These are phyloP conservation scores for Globisporangium perplexum DNA, from an alignment of 352 stramenopile species.

Conservation along the genomic window DNA sequence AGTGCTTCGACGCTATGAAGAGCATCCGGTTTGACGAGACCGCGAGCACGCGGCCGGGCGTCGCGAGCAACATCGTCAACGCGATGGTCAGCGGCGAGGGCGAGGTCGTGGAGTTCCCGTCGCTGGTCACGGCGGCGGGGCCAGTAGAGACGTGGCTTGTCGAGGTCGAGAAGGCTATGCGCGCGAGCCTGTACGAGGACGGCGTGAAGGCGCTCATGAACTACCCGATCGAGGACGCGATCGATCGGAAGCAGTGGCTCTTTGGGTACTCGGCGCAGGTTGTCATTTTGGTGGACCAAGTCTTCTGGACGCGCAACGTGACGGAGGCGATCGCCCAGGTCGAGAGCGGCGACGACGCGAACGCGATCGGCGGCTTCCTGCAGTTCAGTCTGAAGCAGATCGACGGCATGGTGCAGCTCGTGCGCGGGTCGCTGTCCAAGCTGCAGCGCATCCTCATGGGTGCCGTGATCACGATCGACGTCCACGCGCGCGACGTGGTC, in stretches of 20 bases:
- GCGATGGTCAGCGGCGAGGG: conserved; percentile 85
- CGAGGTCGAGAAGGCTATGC: conserved; percentile 87
- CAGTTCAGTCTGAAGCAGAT: conserved; percentile 90
- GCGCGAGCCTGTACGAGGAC: conserved; percentile 81
- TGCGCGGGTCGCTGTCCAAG: conserved; percentile 78
- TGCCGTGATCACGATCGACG: conserved; percentile 89
- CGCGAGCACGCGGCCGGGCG: conserved; percentile 16
- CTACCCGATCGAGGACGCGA: conserved; percentile 86
- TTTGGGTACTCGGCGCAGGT: conserved; percentile 86
- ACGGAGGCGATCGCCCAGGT: conserved; percentile 71
- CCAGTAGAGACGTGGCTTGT: conserved; percentile 87
- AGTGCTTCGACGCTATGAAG: conserved; percentile 93
- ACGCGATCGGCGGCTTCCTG: conserved; percentile 80
- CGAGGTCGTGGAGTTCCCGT: conserved; percentile 78
- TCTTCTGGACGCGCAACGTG: conserved; percentile 90
- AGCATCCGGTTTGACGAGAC: conserved; percentile 81
- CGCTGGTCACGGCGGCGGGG: conserved; percentile 70
- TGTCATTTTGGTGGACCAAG: conserved; percentile 89
- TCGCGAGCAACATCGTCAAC: conserved; percentile 49
- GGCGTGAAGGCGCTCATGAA: conserved; percentile 77
- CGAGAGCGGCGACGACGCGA: conserved; percentile 52
- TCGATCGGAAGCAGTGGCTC: conserved; percentile 87
- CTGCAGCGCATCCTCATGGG: conserved; percentile 89
- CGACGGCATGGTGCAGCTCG: conserved; percentile 90
- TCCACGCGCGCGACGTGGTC: conserved; percentile 89